phyloP scores from a whole-genome alignment of 768 basidiomycete species.

The Mycena alexandri region DNA sequence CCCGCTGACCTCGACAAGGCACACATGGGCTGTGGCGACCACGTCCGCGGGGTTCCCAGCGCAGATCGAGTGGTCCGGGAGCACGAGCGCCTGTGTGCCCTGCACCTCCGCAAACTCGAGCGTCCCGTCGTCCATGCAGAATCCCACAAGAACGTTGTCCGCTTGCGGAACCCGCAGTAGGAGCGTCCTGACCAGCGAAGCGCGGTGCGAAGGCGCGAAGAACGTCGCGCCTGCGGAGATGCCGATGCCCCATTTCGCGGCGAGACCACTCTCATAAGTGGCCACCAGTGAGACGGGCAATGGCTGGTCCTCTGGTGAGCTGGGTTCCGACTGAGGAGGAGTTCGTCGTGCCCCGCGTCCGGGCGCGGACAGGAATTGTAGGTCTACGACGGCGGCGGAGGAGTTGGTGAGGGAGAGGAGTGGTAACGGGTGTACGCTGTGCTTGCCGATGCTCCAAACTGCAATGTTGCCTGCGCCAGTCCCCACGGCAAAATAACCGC shows the following conservation, averaged over 20 bases:
- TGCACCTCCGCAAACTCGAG: conserved; percentile 72
- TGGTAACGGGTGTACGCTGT: conserved; percentile 51
- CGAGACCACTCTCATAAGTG: conserved; percentile 71
- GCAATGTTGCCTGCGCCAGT: conserved; percentile 75
- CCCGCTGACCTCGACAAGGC: conserved; percentile 64
- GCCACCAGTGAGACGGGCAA: conserved; percentile 54
- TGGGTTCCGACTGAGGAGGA: conserved; percentile 48
- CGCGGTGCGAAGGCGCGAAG: conserved; percentile 58
- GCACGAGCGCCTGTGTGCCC: conserved; percentile 56
- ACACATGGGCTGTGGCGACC: conserved; percentile 67
- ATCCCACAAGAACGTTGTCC: conserved; percentile 65
- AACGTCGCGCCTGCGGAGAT: conserved; percentile 48
- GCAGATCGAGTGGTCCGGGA: conserved; percentile 62
- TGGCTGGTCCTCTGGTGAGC: conserved; percentile 44
- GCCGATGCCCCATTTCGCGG: conserved; percentile 66
- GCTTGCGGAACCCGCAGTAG: conserved; percentile 64
- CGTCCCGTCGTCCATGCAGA: conserved; percentile 74
- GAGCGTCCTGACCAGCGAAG: conserved; percentile 60
- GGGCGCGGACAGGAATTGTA: conserved; percentile 60
- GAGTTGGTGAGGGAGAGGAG: conserved; percentile 57
- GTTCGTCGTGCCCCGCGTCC: conserved; percentile 27
- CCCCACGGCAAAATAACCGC: conserved; percentile 77
- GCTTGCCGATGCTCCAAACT: conserved; percentile 68
- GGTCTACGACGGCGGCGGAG: conserved; percentile 64
- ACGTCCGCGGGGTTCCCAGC: conserved; percentile 71